Conservation (phyloP, 352 stramenopile species). For the Stramenopiles sp. region DNA sequence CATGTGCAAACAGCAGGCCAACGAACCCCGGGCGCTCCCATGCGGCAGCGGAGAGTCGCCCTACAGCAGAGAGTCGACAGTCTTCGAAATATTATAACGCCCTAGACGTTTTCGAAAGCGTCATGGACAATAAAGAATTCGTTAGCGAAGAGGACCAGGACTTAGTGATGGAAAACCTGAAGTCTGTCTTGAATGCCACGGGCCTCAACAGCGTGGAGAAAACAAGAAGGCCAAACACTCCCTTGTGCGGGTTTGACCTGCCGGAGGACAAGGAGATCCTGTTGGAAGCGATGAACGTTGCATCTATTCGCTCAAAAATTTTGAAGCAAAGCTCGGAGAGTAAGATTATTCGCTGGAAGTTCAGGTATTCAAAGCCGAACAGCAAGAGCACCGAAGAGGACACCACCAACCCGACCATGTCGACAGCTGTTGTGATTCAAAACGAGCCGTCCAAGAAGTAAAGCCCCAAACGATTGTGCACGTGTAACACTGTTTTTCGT, state of each 20-base stretch:
- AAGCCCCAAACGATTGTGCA: no score
- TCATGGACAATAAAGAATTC: neutral
- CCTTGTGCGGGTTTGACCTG: neutral
- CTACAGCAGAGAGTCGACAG: neutral
- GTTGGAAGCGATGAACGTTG: neutral
- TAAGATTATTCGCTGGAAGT: slow-evolving; percentile 1
- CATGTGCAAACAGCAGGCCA: no score
- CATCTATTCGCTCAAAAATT: neutral
- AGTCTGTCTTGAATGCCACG: neutral
- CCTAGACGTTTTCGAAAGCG: neutral
- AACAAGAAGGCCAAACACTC: neutral
- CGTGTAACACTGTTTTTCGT: no score
- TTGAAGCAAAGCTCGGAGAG: neutral
- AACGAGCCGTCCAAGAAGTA: no score
- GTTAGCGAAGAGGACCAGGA: neutral
- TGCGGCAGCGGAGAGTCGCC: neutral
- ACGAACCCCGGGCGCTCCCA: neutral
- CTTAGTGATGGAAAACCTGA: neutral
- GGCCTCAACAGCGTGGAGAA: neutral
- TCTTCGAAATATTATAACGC: neutral
- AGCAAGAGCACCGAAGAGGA: neutral
- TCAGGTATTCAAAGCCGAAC: neutral
- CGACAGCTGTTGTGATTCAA: no score
- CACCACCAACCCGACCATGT: no score
- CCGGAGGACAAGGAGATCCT: neutral